Percentiles rank a stretch among this genome's conserved stretches.
These are phyloP conservation scores for Cytospora piceicola DNA, from an alignment of 2,329 filamentous ascomycete genomes.

Conservation along the genomic window DNA sequence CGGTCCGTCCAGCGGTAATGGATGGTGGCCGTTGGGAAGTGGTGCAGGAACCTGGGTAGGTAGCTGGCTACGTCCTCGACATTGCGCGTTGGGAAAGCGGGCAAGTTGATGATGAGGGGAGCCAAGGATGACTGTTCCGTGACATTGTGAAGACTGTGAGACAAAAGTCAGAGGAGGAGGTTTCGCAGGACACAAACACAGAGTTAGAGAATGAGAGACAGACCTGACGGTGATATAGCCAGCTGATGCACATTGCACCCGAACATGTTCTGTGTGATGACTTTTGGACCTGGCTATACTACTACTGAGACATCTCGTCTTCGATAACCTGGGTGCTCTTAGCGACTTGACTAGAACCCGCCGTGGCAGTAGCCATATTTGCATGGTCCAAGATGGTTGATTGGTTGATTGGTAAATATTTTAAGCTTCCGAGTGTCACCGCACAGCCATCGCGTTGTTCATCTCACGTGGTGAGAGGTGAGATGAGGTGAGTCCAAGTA, in stretches of 20 bases:
- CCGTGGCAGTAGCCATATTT: conserved; percentile 25
- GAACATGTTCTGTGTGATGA: conserved; percentile 45
- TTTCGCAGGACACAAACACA: background rate
- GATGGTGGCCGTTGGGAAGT: conserved; percentile 56
- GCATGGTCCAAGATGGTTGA: conserved; percentile 26
- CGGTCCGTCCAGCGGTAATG: conserved; percentile 60
- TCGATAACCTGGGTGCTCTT: background rate
- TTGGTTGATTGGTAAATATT: background rate
- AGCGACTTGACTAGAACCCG: conserved; percentile 22
- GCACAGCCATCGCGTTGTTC: background rate
- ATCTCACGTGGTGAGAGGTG: background rate
- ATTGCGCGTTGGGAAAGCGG: conserved; percentile 47
- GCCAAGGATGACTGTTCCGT: conserved; percentile 41
- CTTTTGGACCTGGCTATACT: conserved; percentile 10
- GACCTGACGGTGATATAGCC: conserved; percentile 57
- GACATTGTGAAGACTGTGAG: conserved; percentile 54
- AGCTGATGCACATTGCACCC: conserved; percentile 53
- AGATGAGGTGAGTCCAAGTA: background rate
- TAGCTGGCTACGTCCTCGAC: conserved; percentile 33
- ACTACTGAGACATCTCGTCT: conserved; percentile 10
- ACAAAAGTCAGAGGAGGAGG: conserved; percentile 32
- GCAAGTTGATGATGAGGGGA: conserved; percentile 60
- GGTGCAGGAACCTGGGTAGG: conserved; percentile 48
- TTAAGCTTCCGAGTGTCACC: background rate
- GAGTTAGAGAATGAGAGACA: background rate